phyloP scores from a whole-genome alignment of 139 green algal species.

The Coelastrella sp. region DNA sequence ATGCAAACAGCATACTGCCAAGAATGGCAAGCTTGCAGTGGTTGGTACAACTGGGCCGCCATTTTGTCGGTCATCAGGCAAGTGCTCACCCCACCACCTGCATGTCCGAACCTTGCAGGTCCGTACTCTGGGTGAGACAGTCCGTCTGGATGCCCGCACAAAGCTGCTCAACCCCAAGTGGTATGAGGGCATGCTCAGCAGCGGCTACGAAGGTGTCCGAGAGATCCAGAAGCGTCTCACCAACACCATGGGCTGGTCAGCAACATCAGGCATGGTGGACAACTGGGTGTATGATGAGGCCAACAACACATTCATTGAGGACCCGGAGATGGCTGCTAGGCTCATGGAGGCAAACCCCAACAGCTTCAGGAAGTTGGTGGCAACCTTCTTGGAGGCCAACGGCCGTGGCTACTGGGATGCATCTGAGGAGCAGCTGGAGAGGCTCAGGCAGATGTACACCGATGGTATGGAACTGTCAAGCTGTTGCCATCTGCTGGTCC shows the following conservation, averaged over 20 bases:
- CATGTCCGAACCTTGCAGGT: slow-evolving; percentile 69
- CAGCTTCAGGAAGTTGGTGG: slow-evolving; percentile 83
- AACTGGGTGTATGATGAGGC: slow-evolving; percentile 99
- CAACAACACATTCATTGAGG: slow-evolving; percentile 98
- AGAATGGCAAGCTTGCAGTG: not conserved
- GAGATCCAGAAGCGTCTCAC: slow-evolving; percentile 99
- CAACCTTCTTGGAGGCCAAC: slow-evolving; percentile 99
- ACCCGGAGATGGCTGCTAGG: slow-evolving; percentile 95
- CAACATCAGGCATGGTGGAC: slow-evolving; percentile 93
- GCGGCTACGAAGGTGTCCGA: slow-evolving; percentile 97
- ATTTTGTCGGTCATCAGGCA: no score
- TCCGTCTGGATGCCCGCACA: slow-evolving; percentile 97
- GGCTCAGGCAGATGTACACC: slow-evolving; percentile 80
- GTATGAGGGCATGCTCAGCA: slow-evolving; percentile 98
- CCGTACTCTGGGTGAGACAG: slow-evolving; percentile 93
- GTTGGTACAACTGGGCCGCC: no score
- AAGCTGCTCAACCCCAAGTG: slow-evolving; percentile 99
- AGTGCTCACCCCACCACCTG: not conserved
- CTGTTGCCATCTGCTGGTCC: no score
- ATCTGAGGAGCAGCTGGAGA: slow-evolving; percentile 94
- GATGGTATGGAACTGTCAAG: slow-evolving; percentile 44
- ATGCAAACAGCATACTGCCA: not conserved
- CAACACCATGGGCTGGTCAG: slow-evolving; percentile 99
- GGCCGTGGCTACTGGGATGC: slow-evolving; percentile 95
- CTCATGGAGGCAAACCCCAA: slow-evolving; percentile 99